phyloP scores from a whole-genome alignment of 2,329 filamentous ascomycete species.

The Pseudopithomyces chartarum region DNA sequence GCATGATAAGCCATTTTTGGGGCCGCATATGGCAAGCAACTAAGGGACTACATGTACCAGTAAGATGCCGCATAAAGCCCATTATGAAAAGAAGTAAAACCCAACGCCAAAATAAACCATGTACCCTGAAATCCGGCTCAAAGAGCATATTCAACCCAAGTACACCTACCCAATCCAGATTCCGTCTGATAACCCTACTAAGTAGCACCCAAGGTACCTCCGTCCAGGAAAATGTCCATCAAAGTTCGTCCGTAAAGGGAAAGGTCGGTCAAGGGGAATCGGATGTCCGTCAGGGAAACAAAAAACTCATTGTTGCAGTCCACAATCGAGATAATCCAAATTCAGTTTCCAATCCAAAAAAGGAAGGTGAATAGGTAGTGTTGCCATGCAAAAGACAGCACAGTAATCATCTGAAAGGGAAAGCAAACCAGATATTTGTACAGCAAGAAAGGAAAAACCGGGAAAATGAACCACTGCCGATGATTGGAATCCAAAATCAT shows the following conservation, averaged over 20 bases:
- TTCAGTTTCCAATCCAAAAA: background rate
- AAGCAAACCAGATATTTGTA: background rate
- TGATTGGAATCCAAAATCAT: background rate
- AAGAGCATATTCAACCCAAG: background rate
- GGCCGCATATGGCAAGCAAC: background rate
- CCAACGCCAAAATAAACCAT: background rate
- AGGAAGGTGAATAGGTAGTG: background rate
- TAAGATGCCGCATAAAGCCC: background rate
- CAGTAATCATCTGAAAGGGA: background rate
- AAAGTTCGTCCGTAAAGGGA: background rate
- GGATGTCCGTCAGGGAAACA: background rate
- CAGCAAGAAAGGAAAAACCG: background rate
- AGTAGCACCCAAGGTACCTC: background rate
- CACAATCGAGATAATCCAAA: background rate
- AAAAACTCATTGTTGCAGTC: background rate
- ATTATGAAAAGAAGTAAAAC: background rate
- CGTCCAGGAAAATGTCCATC: background rate
- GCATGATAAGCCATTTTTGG: background rate
- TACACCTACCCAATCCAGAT: background rate
- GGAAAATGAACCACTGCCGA: background rate
- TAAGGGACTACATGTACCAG: background rate
- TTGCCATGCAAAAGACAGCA: background rate
- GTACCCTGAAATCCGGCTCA: background rate
- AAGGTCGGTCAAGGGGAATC: background rate
- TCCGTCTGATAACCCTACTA: background rate